Percentiles rank a stretch among this genome's conserved stretches.
Evolutionary conservation across 2,329 filamentous ascomycete species (phyloP).

Genomic region (Colletotrichum sp.): DNA sequence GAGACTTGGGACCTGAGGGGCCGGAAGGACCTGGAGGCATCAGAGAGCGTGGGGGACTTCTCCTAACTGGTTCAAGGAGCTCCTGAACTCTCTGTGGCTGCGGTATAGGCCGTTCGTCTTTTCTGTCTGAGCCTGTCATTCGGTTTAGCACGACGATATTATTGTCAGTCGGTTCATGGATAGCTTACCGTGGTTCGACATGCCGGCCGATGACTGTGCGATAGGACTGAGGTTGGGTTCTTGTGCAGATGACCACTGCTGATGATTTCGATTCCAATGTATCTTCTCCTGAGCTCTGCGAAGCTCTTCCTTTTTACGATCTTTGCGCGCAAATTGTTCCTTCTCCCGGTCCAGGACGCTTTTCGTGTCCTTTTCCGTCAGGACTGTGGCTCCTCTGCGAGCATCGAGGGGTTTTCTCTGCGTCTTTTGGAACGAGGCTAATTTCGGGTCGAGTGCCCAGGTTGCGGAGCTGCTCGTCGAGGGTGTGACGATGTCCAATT

Average conservation of each 20-base stretch:
- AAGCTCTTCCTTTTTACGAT: constrained; percentile 41
- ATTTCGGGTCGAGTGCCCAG: constrained; percentile 29
- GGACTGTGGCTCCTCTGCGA: constrained; percentile 44
- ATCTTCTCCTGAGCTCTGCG: constrained; percentile 35
- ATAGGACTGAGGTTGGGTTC: constrained; percentile 56
- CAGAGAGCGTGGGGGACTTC: not conserved
- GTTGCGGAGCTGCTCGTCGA: constrained; percentile 46
- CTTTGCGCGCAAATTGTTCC: constrained; percentile 47
- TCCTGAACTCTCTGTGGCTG: not conserved
- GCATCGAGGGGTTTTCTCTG: constrained; percentile 37
- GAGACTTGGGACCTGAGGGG: not conserved
- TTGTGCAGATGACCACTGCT: constrained; percentile 56
- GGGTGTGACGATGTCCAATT: constrained; percentile 54
- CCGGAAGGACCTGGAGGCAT: not conserved
- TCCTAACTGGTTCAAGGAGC: constrained; percentile 19
- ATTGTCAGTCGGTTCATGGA: not conserved
- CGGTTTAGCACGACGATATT: not conserved
- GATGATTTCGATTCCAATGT: constrained; percentile 48
- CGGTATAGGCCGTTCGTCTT: not conserved
- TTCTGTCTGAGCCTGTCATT: not conserved
- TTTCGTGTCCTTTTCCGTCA: constrained; percentile 49
- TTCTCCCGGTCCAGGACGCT: constrained; percentile 32
- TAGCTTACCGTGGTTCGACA: constrained; percentile 11
- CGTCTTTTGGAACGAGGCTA: constrained; percentile 33
- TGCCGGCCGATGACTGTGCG: constrained; percentile 38